Base-by-base conservation (phyloP, 352 stramenopile species). In the Globisporangium takayamanum region DNA sequence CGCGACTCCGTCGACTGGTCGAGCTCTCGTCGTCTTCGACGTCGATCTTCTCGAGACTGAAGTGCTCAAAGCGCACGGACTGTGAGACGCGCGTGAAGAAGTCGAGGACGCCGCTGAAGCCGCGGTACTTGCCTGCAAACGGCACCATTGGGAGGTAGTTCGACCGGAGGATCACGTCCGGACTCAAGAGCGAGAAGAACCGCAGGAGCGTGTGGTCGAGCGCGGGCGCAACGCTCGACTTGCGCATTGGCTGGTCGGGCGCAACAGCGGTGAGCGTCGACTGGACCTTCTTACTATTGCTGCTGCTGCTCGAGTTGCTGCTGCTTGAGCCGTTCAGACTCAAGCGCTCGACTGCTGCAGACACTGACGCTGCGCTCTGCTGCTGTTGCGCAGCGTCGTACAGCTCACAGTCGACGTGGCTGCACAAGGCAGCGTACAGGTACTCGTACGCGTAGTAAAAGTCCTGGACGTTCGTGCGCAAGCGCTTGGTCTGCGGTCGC, bases 61-160 rank as follows among this genome's bases (percentile, higher is more conserved):
- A 92, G 44, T 90, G 80, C 54, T 92, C 76, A 53, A 89, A 79
- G 22, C 80, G 71, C 18, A 88, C 84, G 7, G 82, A 86, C 52
- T 84, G 66, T 25, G 80, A 71, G 6, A 94, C 58, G 33, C 83
- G 72, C 48, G 79, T 68, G 59, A 94, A 87, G 53, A 84, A 94
- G 59, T 94, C 83, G 12, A 94, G 66, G 12, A 94, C 78, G 33
- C 84, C 84, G 12, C 66, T 67, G 66, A 76, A 91, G 20, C 80
- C 82, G 18, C 84, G 84, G 53, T 87, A 94, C 44, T 89, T 92
- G 50, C 84, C 84, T 53, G 87, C 80, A 33, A 94, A 94, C n/a
- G 80, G 82, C 44, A 94, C 84, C 84, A 94, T 94, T n/a, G 84
- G 84, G 25, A 94, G 64, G 63, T 94, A 94, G 46, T 94, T 94